These are phyloP conservation scores for Aquilaria sinensis DNA, from an alignment of 345 rosid genomes.

Conservation along the genomic window DNA sequence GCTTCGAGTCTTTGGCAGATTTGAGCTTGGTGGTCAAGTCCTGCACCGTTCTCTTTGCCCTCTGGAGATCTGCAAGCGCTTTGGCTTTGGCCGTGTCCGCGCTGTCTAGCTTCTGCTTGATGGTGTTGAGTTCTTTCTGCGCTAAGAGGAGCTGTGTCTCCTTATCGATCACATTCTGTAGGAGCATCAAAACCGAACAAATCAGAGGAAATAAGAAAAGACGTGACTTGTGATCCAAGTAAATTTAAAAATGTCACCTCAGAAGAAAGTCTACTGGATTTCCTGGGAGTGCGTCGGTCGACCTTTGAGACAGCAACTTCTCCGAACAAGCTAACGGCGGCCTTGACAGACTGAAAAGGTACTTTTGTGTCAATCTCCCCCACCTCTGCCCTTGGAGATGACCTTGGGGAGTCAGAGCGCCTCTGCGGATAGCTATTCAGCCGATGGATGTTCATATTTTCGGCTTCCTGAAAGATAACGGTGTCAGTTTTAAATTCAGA, in stretches of 20 bases:
- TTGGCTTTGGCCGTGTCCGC: slow-evolving; percentile 35
- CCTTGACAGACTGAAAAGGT: slow-evolving; percentile 89
- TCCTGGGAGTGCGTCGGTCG: slow-evolving; percentile 22
- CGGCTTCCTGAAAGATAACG: not conserved
- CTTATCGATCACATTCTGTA: slow-evolving; percentile 45
- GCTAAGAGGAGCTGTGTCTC: slow-evolving; percentile 56
- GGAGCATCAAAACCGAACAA: not conserved
- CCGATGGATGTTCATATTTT: slow-evolving; percentile 44
- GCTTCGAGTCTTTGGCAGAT: slow-evolving; percentile 31
- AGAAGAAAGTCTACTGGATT: slow-evolving; percentile 29
- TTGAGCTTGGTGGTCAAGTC: slow-evolving; percentile 38
- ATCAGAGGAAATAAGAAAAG: not conserved
- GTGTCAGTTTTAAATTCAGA: no score
- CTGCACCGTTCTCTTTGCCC: slow-evolving; percentile 34
- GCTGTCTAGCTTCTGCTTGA: slow-evolving; percentile 35
- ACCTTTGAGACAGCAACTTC: slow-evolving; percentile 53
- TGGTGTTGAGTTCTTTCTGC: slow-evolving; percentile 35
- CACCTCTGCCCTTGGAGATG: slow-evolving; percentile 63
- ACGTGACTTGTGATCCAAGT: not conserved
- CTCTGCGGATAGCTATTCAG: slow-evolving; percentile 6
- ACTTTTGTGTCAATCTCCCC: slow-evolving; percentile 97
- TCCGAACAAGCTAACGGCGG: slow-evolving; percentile 84
- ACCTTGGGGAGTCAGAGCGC: slow-evolving; percentile 4
- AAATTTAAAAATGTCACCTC: slow-evolving; percentile 24
- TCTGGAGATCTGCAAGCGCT: slow-evolving; percentile 47